Conservation (phyloP, 2,329 filamentous ascomycete species). For the Venturiaceae sp. region DNA sequence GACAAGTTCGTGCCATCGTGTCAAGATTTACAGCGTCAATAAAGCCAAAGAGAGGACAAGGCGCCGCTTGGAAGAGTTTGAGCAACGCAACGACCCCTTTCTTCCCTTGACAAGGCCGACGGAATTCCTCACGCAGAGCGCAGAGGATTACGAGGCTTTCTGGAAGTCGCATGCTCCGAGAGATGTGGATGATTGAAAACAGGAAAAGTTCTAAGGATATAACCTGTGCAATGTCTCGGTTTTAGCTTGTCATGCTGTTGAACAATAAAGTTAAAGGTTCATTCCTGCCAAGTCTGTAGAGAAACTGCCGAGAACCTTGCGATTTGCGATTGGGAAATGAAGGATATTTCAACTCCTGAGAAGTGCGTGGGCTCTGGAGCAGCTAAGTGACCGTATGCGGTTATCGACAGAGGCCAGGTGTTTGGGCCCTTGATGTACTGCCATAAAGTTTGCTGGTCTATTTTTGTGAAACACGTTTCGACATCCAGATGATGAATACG, state of each 20-base stretch:
- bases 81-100: slow-evolving; percentile 2
- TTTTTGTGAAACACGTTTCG: too few species aligned
- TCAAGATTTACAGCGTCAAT: slow-evolving; percentile 56
- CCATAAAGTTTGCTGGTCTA: too few species aligned
- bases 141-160: slow-evolving; percentile 8
- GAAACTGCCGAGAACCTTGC: neutral
- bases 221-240: neutral
- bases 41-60: slow-evolving; percentile 1
- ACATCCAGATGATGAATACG: too few species aligned
- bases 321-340: neutral
- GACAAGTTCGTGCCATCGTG: slow-evolving; percentile 50
- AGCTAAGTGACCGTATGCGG: neutral
- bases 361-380: neutral
- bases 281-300: neutral
- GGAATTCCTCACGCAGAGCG: neutral
- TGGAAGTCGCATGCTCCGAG: neutral
- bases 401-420: neutral
- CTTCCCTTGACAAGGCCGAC: slow-evolving; percentile 4
- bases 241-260: neutral
- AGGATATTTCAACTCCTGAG: neutral
- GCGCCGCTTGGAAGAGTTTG: slow-evolving; percentile 1
- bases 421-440: too few species aligned
- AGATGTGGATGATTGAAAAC: neutral
- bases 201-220: neutral
- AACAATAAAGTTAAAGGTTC: neutral